Evolutionary conservation across 805 yeast species (phyloP), one percentile per base, ranked within the genome.

Genomic region (Saccharomyces paradoxus): DNA sequence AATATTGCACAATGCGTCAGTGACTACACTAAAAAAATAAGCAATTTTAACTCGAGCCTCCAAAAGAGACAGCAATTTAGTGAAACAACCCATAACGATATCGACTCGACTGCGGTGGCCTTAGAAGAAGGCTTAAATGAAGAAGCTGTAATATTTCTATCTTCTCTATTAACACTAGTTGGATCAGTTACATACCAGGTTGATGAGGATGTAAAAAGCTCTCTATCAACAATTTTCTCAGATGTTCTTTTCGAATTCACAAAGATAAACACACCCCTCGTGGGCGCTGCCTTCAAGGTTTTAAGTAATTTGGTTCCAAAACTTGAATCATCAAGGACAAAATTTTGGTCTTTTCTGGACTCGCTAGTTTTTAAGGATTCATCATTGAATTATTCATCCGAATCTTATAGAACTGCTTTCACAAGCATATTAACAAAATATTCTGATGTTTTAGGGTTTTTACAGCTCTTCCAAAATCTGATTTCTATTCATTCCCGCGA

Each of bases 121-220:
- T 67, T 76, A 50, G 78, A 76, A 32, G 77, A 78, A 10, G 89
- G 85, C 51, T 73, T 90, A 31, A 86, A 87, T 37, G 96, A 89
- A 59, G 97, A 90, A 65, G 86, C 91, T 0, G 71, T 88, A 7
- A 77, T 89, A 7, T 82, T 87, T 52, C 74, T 90, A 6, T 79
- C 91, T 0, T 87, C 96, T 0, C 83, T 87, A 60, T 73, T 89
- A 55, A 82, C 87, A 27, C 71, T 94, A 50, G 72, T 90, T 1
- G 74, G 79, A 8, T 77, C 79, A 52, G 80, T 82, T 29, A 75
- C 84, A 1, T 63, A 65, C 48, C 63, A 66, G 41, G 61, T 67
- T 17, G 61, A 68, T 17, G 64, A 60, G 44, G 63, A 60, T 9
- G 54, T 62, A 4, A 69, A 63, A 53, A 49, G 46, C 7, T 50